Evolutionary conservation across 352 stramenopile species (phyloP).

Genomic region (Pythium diclinum): DNA sequence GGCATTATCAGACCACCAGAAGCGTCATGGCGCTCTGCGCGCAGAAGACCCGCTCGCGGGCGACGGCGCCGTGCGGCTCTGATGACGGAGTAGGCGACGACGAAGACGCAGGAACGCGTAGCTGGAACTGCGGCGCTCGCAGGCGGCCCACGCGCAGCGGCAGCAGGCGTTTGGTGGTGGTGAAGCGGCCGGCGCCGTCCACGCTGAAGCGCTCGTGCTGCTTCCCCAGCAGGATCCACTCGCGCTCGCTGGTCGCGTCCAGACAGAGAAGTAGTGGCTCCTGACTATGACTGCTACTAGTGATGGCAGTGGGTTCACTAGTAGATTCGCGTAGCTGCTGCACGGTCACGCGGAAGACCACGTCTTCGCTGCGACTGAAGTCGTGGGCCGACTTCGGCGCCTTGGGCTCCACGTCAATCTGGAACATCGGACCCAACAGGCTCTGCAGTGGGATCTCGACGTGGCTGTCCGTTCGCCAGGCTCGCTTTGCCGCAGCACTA

Average conservation of each 20-base stretch:
- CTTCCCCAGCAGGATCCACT: conserved; percentile 72
- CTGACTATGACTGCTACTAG: neutral
- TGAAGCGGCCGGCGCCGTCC: conserved; percentile 14
- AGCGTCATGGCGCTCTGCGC: conserved; percentile 14
- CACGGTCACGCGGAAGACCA: conserved; percentile 48
- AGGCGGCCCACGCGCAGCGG: conserved; percentile 43
- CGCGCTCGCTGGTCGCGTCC: conserved; percentile 43
- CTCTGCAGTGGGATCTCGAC: conserved; percentile 16
- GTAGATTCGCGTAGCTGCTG: conserved; percentile 17
- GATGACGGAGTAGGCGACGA: neutral
- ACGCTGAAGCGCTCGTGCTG: conserved; percentile 42
- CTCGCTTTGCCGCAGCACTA: neutral
- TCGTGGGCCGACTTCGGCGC: neutral
- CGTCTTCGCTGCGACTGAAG: conserved; percentile 31
- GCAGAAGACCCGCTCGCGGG: conserved; percentile 20
- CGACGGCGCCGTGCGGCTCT: conserved; percentile 4
- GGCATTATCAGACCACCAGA: conserved; percentile 28
- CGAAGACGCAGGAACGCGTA: conserved; percentile 15
- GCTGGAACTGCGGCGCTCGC: conserved; percentile 50
- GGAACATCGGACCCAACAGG: conserved; percentile 18
- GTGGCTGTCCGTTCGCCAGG: conserved; percentile 16
- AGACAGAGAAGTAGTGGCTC: conserved; percentile 44
- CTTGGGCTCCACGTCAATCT: conserved; percentile 27
- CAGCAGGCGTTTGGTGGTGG: conserved; percentile 31
- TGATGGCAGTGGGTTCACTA: neutral